Evolutionary conservation across 345 rosid genomes (phyloP).

Genomic region (Rhizophora mangle): DNA sequence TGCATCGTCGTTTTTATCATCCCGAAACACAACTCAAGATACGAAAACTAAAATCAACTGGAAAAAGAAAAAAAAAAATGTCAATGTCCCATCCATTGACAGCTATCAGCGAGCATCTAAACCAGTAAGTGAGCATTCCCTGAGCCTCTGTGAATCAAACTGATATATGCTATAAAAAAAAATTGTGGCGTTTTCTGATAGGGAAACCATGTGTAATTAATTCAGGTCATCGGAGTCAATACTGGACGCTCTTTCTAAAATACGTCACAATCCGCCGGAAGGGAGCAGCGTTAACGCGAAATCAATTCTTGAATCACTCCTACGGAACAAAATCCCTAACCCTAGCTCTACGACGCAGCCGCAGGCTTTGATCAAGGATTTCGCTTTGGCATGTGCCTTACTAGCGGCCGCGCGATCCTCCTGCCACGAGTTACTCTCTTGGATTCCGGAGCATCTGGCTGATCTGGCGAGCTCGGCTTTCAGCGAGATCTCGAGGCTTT

Average conservation of each 20-base stretch:
- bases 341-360: constrained; percentile 17
- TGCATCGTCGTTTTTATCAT: no score
- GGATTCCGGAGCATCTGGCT: constrained; percentile 53
- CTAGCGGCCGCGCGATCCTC: constrained; percentile 55
- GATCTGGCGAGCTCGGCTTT: constrained; percentile 36
- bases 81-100: neutral
- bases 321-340: constrained; percentile 23
- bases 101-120: neutral
- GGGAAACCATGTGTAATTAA: neutral
- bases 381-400: constrained; percentile 67
- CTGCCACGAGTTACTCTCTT: constrained; percentile 55
- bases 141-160: neutral
- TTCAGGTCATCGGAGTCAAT: constrained; percentile 49
- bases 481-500: constrained; percentile 38
- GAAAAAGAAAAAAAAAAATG: neutral
- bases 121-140: neutral
- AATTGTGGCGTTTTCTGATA: neutral
- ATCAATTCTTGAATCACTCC: constrained; percentile 49
- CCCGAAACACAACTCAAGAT: no score
- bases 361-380: constrained; percentile 34
- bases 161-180: neutral
- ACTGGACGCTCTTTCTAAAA: constrained; percentile 37
- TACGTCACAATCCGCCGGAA: constrained; percentile 45
- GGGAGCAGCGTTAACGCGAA: constrained; percentile 39
- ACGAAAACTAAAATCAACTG: no score